Percentiles rank a stretch among this genome's conserved stretches.
Evolutionary conservation across 2,329 filamentous ascomycete genomes (phyloP).

Genomic region (Rutstroemia sp.): DNA sequence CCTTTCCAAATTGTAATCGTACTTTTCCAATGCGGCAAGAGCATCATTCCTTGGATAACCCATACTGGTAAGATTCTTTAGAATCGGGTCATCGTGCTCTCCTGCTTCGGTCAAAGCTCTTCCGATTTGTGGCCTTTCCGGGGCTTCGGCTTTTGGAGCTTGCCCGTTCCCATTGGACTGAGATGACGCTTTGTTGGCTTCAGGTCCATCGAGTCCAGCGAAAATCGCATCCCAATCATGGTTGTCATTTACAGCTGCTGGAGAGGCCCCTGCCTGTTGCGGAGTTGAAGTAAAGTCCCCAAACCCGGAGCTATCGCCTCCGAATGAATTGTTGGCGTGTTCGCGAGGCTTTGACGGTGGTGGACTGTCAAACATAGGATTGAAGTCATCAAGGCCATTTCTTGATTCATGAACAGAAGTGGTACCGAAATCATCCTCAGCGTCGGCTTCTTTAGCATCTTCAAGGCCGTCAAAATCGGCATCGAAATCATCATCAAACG

Average conservation of each 20-base stretch:
- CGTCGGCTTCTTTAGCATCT: constrained; percentile 74
- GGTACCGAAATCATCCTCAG: constrained; percentile 72
- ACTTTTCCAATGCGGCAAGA: constrained; percentile 79
- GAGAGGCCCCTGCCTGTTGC: constrained; percentile 33
- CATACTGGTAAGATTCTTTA: constrained; percentile 86
- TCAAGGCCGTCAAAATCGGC: constrained; percentile 72
- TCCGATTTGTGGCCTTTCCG: constrained; percentile 42
- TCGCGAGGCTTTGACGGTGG: constrained; percentile 26
- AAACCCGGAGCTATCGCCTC: constrained; percentile 23
- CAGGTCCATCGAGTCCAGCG: constrained; percentile 61
- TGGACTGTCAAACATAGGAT: constrained; percentile 69
- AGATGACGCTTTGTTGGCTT: constrained; percentile 9
- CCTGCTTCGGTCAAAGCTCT: constrained; percentile 66
- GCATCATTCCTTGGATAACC: constrained; percentile 72
- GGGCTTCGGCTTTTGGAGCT: constrained; percentile 17
- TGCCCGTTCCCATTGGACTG: constrained; percentile 14
- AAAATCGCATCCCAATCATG: constrained; percentile 97
- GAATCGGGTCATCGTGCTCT: constrained; percentile 82
- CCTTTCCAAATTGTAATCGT: constrained; percentile 92
- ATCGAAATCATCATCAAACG: constrained; percentile 71
- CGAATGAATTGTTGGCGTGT: constrained; percentile 24
- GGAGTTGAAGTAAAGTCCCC: constrained; percentile 45
- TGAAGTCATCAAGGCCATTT: constrained; percentile 70
- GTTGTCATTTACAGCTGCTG: constrained; percentile 38
- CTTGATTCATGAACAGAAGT: constrained; percentile 49